Base-by-base conservation (phyloP, 78 protist genomes). In the Dictyostelium citrinum region DNA sequence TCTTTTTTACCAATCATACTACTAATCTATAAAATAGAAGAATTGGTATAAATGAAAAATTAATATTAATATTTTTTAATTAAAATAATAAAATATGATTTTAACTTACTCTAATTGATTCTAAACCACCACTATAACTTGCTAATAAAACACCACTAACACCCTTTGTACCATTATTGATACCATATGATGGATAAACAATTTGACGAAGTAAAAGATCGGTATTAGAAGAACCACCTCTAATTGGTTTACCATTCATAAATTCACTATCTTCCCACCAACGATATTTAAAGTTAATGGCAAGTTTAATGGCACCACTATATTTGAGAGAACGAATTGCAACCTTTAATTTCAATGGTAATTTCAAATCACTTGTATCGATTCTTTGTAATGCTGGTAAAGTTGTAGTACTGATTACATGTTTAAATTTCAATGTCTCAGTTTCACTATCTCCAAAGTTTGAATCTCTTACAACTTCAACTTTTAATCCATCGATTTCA, bases 131-230 rank as follows among this genome's bases (percentile, higher is more conserved):
- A 9, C 33, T 45, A n/a, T 82, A 82, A 46, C 67, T 39, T 11
- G 41, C 90, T 31, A 82, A 7, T 9, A 82, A 41, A 20, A 41
- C 17, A 6, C 68, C 77, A 27, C n/a, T 29, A 6, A 22, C 35
- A 64, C 12, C 12, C 1, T 68, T 45, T 22, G 27, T 17, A 33
- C 49, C 49, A 64, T 64, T 64, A 17, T 58, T 58, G 37, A 82
- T 64, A 46, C 90, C 90, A 72, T 82, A 82, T 3, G 90, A 82
- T 82, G 90, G 90, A 46, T 82, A 82, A 74, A 46, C 29, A 35
- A 82, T 49, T 10, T n/a, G 17, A 70, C 90, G 90, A 16, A 82
- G n/a, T 82, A 75, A 75, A 14, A 82, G 79, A 82, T 82, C 90
- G 4, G 90, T 82, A 2, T 20, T 9, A 24, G 90, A 43, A 14